Base-by-base conservation (phyloP, 2,329 filamentous ascomycete species). In the Phyllosticta capitalensis region DNA sequence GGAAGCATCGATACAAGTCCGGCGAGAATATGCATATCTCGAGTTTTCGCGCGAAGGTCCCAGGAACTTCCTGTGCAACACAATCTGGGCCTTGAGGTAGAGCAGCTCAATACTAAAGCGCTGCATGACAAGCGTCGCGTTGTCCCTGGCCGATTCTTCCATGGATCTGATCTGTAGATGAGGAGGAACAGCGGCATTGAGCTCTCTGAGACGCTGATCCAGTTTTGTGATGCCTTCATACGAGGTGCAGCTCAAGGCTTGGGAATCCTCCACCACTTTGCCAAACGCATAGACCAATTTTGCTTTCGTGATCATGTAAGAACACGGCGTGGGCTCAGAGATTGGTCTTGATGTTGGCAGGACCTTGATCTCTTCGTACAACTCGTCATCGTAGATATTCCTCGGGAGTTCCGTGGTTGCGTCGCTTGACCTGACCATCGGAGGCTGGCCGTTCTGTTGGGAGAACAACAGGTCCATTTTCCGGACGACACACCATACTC, bases 41-140 rank as follows among this genome's bases (percentile, higher is more conserved):
- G 88, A 79, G 66, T 92, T 94, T 61, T 88, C 83, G 54, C 88
- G 80, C 5, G 91, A 89, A 61, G 86, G 83, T n/a, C 83, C 79
- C 61, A 96, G 81, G 71, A 94, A 96, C 64, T 91, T 91, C 55
- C 91, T 83, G 72, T 99, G 94, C 48, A 99, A 81, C 21, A 96
- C 83, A 67, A 90, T 95, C 66, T 95, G 81, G 19, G 91, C 88
- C 74, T 95, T 96, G 64, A 95, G 85, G 69, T 91, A 95, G 5
- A 96, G 76, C 55, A 94, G 86, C 63, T 94, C 89, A 30, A 96
- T 77, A 60, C 88, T 88, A 69, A 91, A 92, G 26, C 92, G 85
- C 56, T 92, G 88, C 76, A 95, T 87, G 61, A 96, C 82, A 30
- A 86, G 67, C 21, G 80, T 81, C 1, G 81, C 78, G 0, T 83